phyloP scores from a whole-genome alignment of 305 asterid species.

The Fraxinus albicans region DNA sequence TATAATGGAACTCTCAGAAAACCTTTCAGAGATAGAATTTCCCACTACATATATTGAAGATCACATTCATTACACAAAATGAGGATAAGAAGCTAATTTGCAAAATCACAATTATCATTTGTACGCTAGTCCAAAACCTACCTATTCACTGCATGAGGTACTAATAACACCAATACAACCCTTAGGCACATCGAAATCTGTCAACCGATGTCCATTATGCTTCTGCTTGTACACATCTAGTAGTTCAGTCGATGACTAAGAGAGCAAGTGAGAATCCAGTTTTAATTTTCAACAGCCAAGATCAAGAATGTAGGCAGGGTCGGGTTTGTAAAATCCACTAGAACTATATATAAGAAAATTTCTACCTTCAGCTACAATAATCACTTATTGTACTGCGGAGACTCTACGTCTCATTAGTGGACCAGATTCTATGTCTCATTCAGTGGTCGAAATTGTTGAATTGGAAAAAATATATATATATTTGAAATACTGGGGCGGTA shows the following conservation, averaged over 20 bases:
- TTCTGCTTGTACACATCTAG: not conserved
- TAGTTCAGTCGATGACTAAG: not conserved
- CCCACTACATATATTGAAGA: not conserved
- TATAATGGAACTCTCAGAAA: not conserved
- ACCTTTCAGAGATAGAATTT: not conserved
- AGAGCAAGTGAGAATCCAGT: not conserved
- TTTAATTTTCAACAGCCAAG: not conserved
- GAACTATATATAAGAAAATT: not conserved
- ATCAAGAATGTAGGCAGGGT: not conserved
- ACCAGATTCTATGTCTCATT: not conserved
- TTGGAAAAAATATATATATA: too few relatives aligned
- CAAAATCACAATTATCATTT: not conserved
- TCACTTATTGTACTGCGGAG: not conserved
- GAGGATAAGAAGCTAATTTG: not conserved
- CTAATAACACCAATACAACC: not conserved
- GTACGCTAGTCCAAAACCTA: not conserved
- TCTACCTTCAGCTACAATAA: not conserved
- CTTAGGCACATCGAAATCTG: not conserved
- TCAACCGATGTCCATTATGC: not conserved
- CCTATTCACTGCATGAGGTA: not conserved
- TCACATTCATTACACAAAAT: not conserved
- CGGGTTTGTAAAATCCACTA: not conserved
- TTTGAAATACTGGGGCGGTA: not conserved
- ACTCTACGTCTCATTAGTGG: not conserved
- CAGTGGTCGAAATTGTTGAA: not conserved